phyloP scores from a whole-genome alignment of 1,284 basidiomycete genomes.

The Sporisorium graminicola region DNA sequence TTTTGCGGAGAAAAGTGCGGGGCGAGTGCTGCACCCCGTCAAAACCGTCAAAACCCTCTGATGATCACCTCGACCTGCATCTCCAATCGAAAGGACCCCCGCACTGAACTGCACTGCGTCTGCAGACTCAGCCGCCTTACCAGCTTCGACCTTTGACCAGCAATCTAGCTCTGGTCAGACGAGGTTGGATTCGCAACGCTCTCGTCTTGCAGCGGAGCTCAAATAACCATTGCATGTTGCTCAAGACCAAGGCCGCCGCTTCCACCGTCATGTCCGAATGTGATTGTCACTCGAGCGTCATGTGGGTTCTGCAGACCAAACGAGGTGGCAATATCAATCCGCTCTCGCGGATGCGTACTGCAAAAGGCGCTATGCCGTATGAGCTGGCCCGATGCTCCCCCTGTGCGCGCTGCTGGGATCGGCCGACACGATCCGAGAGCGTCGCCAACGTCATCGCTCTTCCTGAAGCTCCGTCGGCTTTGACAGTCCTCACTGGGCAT shows the following conservation, averaged over 20 bases:
- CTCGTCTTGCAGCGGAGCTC: too few relatives aligned
- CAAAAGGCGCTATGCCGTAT: neutral
- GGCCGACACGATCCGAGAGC: neutral
- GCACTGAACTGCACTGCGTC: neutral
- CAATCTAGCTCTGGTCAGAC: too few relatives aligned
- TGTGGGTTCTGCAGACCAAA: neutral
- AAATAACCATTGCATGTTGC: neutral
- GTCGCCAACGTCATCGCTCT: neutral
- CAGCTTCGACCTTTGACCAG: too few relatives aligned
- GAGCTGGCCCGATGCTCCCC: neutral
- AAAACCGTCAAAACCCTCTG: slow-evolving; percentile 10
- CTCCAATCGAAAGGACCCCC: neutral
- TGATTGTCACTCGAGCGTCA: neutral
- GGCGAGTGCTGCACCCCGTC: slow-evolving; percentile 5
- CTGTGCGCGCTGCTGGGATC: neutral
- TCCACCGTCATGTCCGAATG: slow-evolving; percentile 15
- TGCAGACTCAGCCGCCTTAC: neutral
- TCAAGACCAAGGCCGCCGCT: neutral
- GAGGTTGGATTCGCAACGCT: too few relatives aligned
- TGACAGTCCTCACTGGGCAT: too few relatives aligned
- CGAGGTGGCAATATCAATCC: neutral
- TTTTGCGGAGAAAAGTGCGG: slow-evolving; percentile 7
- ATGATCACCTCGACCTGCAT: neutral
- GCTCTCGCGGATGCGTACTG: neutral
- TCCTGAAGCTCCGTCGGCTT: too few relatives aligned